phyloP scores from a whole-genome alignment of 805 yeast genomes.

The Dipodascopsis tothii region DNA sequence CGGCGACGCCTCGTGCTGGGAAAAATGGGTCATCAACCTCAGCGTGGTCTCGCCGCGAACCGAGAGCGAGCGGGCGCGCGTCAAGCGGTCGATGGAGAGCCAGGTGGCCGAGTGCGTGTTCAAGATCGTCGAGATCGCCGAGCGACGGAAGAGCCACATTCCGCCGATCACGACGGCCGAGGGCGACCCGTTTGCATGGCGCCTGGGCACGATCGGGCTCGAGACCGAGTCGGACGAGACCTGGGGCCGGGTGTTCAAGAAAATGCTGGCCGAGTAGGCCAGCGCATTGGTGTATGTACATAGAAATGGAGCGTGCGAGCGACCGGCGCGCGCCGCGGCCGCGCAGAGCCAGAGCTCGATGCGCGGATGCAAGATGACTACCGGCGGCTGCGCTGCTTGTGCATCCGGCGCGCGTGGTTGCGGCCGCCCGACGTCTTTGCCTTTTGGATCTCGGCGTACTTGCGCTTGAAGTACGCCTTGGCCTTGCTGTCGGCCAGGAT shows the following conservation, averaged over 20 bases:
- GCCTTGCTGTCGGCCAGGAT: constrained; percentile 65
- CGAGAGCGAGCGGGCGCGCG: constrained; percentile 16
- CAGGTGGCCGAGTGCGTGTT: constrained; percentile 39
- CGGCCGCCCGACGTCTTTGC: constrained; percentile 58
- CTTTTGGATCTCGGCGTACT: constrained; percentile 70
- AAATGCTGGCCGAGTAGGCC: constrained; percentile 25
- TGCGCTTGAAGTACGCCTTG: constrained; percentile 72
- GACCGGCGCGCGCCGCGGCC: no score
- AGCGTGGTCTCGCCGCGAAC: constrained; percentile 35
- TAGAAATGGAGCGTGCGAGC: no score
- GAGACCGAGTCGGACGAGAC: constrained; percentile 26
- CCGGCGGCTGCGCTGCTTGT: no score
- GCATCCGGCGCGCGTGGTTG: no score
- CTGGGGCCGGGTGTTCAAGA: constrained; percentile 34
- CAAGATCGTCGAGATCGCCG: constrained; percentile 46
- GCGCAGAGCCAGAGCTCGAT: no score
- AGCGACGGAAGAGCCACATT: constrained; percentile 54
- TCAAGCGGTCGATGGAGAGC: constrained; percentile 8
- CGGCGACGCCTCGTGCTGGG: constrained; percentile 54
- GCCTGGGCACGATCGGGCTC: constrained; percentile 37
- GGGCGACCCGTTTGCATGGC: constrained; percentile 56
- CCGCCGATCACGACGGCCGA: constrained; percentile 69
- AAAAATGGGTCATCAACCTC: constrained; percentile 56
- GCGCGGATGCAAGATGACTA: no score
- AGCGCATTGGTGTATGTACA: background rate